phyloP scores from a whole-genome alignment of 2,329 filamentous ascomycete genomes.

The Nemania serpens region DNA sequence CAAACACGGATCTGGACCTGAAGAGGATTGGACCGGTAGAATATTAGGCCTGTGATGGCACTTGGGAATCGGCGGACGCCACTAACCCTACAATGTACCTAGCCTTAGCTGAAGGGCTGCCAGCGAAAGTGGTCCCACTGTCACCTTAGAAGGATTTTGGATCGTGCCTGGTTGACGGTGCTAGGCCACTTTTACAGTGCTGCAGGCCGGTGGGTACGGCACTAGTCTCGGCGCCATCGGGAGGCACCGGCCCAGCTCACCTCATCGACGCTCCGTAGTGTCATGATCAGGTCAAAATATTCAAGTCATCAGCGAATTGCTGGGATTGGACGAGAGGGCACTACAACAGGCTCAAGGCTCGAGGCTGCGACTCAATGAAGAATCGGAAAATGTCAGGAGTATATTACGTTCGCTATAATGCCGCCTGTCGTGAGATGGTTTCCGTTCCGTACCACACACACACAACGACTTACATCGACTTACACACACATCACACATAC shows the following conservation, averaged over 20 bases:
- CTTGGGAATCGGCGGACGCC: no score
- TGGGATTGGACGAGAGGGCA: background rate
- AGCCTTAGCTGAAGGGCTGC: background rate
- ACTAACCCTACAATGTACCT: no score
- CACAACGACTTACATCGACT: constrained; percentile 1
- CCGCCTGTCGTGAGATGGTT: constrained; percentile 16
- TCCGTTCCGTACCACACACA: constrained; percentile 13
- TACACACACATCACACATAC: constrained; percentile 1
- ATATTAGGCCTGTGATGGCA: constrained; percentile 9
- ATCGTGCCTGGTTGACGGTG: constrained; percentile 12
- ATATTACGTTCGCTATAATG: constrained; percentile 18
- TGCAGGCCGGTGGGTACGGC: background rate
- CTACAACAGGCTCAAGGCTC: no score
- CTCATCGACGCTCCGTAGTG: constrained; percentile 15
- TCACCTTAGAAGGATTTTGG: constrained; percentile 28
- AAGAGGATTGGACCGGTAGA: constrained; percentile 2
- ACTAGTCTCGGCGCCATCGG: constrained; percentile 9
- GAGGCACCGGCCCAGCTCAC: constrained; percentile 18
- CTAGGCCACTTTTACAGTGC: background rate
- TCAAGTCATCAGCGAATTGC: constrained; percentile 11
- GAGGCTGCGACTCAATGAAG: background rate
- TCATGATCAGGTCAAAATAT: constrained; percentile 20
- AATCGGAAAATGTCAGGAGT: background rate
- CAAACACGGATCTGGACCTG: constrained; percentile 21
- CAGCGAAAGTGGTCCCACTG: constrained; percentile 24